These are phyloP conservation scores for Tolypocladium album DNA, from an alignment of 2,329 filamentous ascomycete species.

Conservation along the genomic window DNA sequence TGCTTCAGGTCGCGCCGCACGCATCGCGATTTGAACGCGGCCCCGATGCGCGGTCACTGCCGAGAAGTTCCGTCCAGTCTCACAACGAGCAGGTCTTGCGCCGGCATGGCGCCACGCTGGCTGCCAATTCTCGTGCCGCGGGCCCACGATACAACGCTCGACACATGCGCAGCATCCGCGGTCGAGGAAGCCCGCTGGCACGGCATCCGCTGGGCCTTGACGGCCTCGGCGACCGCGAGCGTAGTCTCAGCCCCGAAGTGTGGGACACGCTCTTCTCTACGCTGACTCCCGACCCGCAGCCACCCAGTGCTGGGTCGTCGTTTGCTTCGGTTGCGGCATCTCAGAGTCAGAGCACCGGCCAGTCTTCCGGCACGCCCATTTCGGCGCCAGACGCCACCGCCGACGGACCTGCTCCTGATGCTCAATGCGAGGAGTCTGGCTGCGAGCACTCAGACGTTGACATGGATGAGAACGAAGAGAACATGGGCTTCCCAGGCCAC, in stretches of 20 bases:
- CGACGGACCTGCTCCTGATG: conserved; percentile 22
- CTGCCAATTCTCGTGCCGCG: not conserved
- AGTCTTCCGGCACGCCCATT: conserved; percentile 31
- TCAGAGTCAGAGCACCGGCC: conserved; percentile 30
- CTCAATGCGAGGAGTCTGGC: conserved; percentile 36
- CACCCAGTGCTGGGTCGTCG: conserved; percentile 72
- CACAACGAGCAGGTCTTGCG: not conserved
- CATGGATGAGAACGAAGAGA: conserved; percentile 34
- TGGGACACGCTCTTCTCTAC: conserved; percentile 80
- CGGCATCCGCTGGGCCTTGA: conserved; percentile 33
- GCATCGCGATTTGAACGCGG: not conserved
- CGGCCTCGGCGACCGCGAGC: conserved; percentile 73
- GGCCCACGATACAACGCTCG: not conserved
- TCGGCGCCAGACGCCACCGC: conserved; percentile 23
- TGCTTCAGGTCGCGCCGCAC: not conserved
- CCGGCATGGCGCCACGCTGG: not conserved
- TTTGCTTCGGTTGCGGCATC: conserved; percentile 54
- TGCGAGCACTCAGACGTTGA: conserved; percentile 47
- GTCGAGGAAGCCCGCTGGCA: not conserved
- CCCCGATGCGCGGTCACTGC: not conserved
- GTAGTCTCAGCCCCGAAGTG: conserved; percentile 66
- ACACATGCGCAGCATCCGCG: conserved; percentile 9
- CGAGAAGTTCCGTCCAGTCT: not conserved
- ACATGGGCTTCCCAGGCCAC: conserved; percentile 7
- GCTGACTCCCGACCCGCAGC: conserved; percentile 68